Evolutionary conservation across 192 early-diverging fungal species (phyloP), one percentile per base, ranked within the genome.

Genomic region (Backusella tarrabulga): DNA sequence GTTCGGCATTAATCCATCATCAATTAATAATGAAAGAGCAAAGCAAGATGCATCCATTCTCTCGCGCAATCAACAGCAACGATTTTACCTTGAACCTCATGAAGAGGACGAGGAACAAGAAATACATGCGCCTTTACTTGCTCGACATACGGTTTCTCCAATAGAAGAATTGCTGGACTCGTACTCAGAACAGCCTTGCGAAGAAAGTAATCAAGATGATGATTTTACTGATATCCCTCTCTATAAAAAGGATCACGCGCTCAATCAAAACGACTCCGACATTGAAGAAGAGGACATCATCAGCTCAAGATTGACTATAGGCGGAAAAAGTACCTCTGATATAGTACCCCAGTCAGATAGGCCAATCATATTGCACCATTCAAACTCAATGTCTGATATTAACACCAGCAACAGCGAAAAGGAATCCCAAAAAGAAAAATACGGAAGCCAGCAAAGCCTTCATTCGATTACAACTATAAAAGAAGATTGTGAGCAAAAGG

Each of bases 51-150:
- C 41, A 26, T 26, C 42, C 9, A 29, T 29, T 7, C 6, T 21
- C 5, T 63, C 71, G 3, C 41, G 12, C 6, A 72, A 8, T 50
- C 23, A 21, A 72, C 11, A n/a, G 0, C 40, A 19, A 6, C 71
- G 19, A 15, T 26, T 29, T 44, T 17, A 46, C 12, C 15, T 46
- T 14, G 40, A 23, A 34, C 34, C 50, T 15, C 14, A 29, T 29
- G 56, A 63, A 26, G 56, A 63, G 8, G 73, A 54, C 23, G 76
- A 76, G 9, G 75, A 77, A 60, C 44, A 77, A 40, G 76, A 77
- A 50, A 50, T 77, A n/a, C 73, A 74, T 60, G 73, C 73, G 0
- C 73, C 73, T 36, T 21, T 74, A 21, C 21, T 74, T 63, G 56
- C 26, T 63, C 56, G 56, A 63, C 56, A 63, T 12, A 63, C 56